Base-by-base conservation (phyloP, 352 stramenopile genomes). In the Blastocystis sp. region DNA sequence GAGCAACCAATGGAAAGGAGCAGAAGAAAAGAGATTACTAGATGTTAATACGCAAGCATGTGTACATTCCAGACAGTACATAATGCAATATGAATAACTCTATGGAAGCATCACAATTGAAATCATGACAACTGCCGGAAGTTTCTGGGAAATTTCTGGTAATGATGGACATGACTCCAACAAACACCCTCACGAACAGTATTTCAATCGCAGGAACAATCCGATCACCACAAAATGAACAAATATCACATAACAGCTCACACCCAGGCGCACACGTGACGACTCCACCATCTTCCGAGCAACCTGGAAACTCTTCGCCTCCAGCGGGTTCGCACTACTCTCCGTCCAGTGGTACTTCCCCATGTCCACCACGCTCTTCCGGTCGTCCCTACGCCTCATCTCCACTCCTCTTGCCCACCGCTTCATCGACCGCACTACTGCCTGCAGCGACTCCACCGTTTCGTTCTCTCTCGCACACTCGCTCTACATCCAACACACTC, bases 281-380 rank as follows among this genome's bases (percentile, higher is more conserved):
- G 67, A 78, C 32, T 51, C 34, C 27, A 78, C 46, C 67, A 78
- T 78, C 24, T 40, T 61, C 38, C 57, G 44, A 11, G 44, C 67
- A 9, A 78, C 27, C 27, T 27, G 21, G 34, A 78, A 78, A 38
- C 42, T 61, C 4, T 57, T 46, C 40, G 18, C 32, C 27, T 78
- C 67, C 18, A 78, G 24, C 18, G 67, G 67, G 38, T 78, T 78
- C 27, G 67, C 24, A 36, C 34, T 56, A 14, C n/a, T 21, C 51
- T 78, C 67, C 4, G 67, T 57, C 24, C 36, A 78, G 24, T 78
- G 67, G 24, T 78, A 78, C n/a, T 78, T 78, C 18, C 24, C 36
- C 56, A 78, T 9, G 3, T 36, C 42, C 42, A 8, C n/a, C 29
- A 32, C 36, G 21, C 7, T 51, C 44, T n/a, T 27, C 57, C 44